Base-by-base conservation (phyloP, 176 grass and related monocot genomes). In the Chrysopogon serrulatus region DNA sequence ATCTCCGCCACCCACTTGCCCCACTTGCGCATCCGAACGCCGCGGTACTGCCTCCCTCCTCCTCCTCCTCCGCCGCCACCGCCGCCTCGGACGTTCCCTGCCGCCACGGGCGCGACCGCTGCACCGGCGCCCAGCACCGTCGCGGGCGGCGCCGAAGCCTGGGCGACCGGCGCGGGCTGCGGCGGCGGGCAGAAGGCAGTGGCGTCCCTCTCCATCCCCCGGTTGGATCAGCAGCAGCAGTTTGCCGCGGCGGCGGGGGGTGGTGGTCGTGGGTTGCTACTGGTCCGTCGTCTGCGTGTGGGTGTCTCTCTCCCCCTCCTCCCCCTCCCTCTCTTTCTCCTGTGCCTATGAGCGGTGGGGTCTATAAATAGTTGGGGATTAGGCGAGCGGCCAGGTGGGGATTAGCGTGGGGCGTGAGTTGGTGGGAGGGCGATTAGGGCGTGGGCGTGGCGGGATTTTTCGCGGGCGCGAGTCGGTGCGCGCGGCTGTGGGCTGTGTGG, bases 1-100 rank as follows among this genome's bases (percentile, higher is more conserved):
- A 97, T 93, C 86, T 97, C 94, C 16, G 94, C 94, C 43, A 97
- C 94, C 94, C 94, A 97, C 91, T 97, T 97, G n/a, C 94, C 94
- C 94, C 94, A 97, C 94, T 97, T 97, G 1, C 94, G 88, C 94
- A 97, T 97, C 73, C 94, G 86, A n/a, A 93, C 94, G 8, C 94
- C 94, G 82, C 94, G 73, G 81, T 97, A 97, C 84, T 91, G 94
- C 84, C 84, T 60, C 71, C 77, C n/a, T n/a, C n/a, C n/a, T n/a
- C n/a, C n/a, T n/a, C 62, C 68, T 1, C 48, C 79, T 0, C 36
- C 79, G 1, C 47, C 54, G 1, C 17, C 79, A 2, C 43, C 43
- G 15, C 16, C 53, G 23, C 18, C 17, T 2, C 48, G 35, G 23
- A 12, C 62, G 62, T 51, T 2, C 78, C 47, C 69, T 14, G 49